Conservation (phyloP, 768 basidiomycete genomes). For the Boletus rubescentipes region DNA sequence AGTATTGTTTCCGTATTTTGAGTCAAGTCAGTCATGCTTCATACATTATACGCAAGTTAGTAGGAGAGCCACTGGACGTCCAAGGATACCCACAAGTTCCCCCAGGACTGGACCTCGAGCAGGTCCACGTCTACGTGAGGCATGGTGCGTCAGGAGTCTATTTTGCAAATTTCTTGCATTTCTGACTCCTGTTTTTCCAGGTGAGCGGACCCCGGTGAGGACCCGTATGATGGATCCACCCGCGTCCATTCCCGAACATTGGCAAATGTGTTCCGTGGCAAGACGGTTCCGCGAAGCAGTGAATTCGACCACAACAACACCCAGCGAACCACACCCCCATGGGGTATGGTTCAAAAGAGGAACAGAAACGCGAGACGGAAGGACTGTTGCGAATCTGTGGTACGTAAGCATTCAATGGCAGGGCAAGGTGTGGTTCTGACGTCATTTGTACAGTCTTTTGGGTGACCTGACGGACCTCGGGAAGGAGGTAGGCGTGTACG, state of each 20-base stretch:
- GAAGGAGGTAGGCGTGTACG: conserved; percentile 46
- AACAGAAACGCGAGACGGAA: conserved; percentile 60
- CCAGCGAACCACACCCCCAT: conserved; percentile 14
- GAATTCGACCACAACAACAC: conserved; percentile 19
- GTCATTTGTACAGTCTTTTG: conserved; percentile 47
- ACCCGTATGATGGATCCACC: conserved; percentile 60
- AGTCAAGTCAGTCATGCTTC: neutral
- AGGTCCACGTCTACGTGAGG: conserved; percentile 73
- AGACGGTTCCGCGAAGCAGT: conserved; percentile 50
- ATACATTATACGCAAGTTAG: conserved; percentile 15
- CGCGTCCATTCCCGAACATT: conserved; percentile 64
- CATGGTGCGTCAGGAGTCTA: conserved; percentile 52
- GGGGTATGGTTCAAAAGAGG: conserved; percentile 42
- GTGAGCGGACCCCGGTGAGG: conserved; percentile 77
- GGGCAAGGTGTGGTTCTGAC: neutral
- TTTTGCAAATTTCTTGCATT: neutral
- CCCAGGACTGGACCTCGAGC: conserved; percentile 53
- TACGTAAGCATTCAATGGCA: conserved; percentile 31
- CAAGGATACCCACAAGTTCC: conserved; percentile 62
- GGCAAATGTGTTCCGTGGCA: conserved; percentile 63
- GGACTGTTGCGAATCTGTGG: conserved; percentile 59
- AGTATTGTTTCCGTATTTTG: neutral
- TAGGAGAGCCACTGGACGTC: conserved; percentile 54
- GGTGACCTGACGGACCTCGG: conserved; percentile 56
- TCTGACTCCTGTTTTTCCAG: conserved; percentile 34